Evolutionary conservation across 768 basidiomycete species (phyloP), one percentile per base, ranked within the genome.

Genomic region (Cantharellus cinnabarinus): DNA sequence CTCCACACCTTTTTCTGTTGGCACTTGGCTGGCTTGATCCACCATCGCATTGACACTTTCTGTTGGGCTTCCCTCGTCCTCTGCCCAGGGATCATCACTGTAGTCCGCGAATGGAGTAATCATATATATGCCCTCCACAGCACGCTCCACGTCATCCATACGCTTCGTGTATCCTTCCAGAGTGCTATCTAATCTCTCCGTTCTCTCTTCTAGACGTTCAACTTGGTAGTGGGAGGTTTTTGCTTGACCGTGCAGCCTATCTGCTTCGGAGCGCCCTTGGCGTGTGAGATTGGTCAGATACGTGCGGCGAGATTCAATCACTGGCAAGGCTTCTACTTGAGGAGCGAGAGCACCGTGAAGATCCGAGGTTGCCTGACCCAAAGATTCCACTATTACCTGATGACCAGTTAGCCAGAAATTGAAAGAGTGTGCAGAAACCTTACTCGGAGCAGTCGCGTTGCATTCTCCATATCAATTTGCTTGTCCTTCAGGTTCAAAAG

Each of bases 101-200:
- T 48, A 10, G 44, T 48, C 44, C 14, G 10, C 14, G 38, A 5
- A 57, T 10, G 35, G 38, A 15, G 39, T 41, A 42, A 57, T 5
- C 15, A 35, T 14, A 37, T 57, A 57, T 37, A 39, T 5, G 14
- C 40, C 56, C 41, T 41, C 38, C 14, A 57, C 56, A 5, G 41
- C 14, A 5, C 10, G 5, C 56, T 57, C 41, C 35, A 42, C 56
- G 37, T 57, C 41, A 39, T 42, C 14, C 56, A 42, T 57, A 5
- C 56, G 56, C 35, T 57, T 57, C 37, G 15, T 37, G 37, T 57
- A 57, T 37, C 56, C 56, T 42, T 57, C 37, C 37, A 57, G 40
- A 14, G 38, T 39, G 7, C 15, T 42, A 37, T 42, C 41, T 10
- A 57, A 14, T 14, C 35, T 10, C 34, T 57, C 40, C 35, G 41